Evolutionary conservation across 768 basidiomycete species (phyloP), one percentile per base, ranked within the genome.

Genomic region (Collybia mongolica): DNA sequence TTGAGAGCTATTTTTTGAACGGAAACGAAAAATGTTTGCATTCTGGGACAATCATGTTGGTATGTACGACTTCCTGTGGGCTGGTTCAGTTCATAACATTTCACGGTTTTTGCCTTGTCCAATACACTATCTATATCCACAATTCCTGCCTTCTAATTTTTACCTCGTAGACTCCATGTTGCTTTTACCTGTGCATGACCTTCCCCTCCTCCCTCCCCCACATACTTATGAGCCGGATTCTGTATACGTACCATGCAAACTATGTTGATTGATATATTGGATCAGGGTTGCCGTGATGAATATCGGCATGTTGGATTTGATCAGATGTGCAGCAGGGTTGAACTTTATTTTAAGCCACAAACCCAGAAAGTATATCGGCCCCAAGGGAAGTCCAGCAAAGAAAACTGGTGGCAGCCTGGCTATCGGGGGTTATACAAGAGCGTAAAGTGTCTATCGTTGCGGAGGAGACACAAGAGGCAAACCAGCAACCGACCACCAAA

Each of bases 1-100:
- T 49, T 76, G 67, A 72, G 47, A 40, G 39, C 52, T 44, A 35
- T 45, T 40, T 46, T 52, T 28, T 52, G 49, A 53, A 49, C 40
- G 46, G 36, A 47, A 47, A 19, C 46, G 22, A 39, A 38, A 39
- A 44, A 45, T 36, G 29, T 48, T 47, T 39, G 40, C 53, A 43
- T 32, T 22, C 44, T 48, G 48, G 49, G 46, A 51, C 46, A 38
- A 17, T 54, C 15, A 32, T 46, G 37, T 38, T 37, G 51, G 53
- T 47, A 39, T 44, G 52, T 48, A 50, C 44, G 28, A 41, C 6
- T n/a, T 20, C 54, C 44, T n/a, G 29, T 37, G 49, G 52, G 38
- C 54, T 54, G 54, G 46, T 60, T 56, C 48, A 47, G 53, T 45
- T 35, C 28, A 51, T 38, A 50, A 44, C 32, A 44, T 17, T 22